Evolutionary conservation across 176 grass and related monocot species (phyloP), one percentile per base, ranked within the genome.

Genomic region (Oryza glumipatula): DNA sequence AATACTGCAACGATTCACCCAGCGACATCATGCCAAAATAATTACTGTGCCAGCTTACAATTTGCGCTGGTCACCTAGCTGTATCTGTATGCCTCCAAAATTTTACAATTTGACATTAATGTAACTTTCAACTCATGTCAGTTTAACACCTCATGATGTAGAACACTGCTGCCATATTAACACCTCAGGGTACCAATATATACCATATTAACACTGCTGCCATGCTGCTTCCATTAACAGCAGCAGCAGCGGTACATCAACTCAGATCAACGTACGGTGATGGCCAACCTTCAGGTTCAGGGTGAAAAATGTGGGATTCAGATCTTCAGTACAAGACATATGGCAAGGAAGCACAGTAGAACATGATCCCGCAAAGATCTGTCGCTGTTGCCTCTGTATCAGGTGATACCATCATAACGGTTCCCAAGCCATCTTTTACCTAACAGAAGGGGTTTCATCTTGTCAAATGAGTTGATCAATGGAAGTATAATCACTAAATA

Each of bases 381-480:
- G 33, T 63, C 24, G 1, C 19, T 12, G 2, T 77, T 77, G 60
- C 23, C 63, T 61, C 60, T 70, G 80, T 41, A 43, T 44, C 80
- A 79, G 38, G 11, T 23, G 28, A 79, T 73, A 6, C 45, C 78
- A 65, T 24, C 7, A 76, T 48, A 16, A 4, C 4, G 14, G 24
- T 74, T 48, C 67, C 48, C 7, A 52, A 36, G 13, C 72, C 78
- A 17, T 6, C 41, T 49, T 79, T 65, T 68, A 90, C 75, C 69
- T 39, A 77, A 78, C 54, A 7, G 48, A 21, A 38, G 58, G 35
- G 41, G 43, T 36, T 60, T 66, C 19, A 86, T 60, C 73, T 71
- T 5, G 76, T 83, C 35, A 80, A 49, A 80, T 83, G n/a, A 80
- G 28, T 16, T 74, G 19, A 69, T 15, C 3, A 12, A 85, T 69